Evolutionary conservation across 257 asterid species (phyloP).

Genomic region (Nicotiana sylvestris): DNA sequence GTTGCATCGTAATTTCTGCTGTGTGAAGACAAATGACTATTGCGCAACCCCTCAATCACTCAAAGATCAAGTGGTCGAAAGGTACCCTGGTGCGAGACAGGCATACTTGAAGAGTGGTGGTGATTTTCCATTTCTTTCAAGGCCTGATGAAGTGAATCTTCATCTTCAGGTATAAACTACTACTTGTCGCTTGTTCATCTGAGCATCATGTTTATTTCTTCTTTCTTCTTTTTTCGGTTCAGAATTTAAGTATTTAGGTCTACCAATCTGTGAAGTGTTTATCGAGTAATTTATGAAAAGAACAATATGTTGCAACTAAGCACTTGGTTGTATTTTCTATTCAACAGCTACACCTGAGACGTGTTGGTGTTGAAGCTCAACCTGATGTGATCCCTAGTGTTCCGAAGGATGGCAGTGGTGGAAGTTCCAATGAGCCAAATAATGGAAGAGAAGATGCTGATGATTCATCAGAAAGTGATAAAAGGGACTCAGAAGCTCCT

Average conservation of each 20-base stretch:
- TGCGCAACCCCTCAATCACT: slow-evolving; percentile 81
- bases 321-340: slow-evolving; percentile 10
- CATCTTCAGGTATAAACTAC: slow-evolving; percentile 76
- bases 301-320: neutral
- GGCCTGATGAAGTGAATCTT: slow-evolving; percentile 94
- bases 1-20: slow-evolving; percentile 10
- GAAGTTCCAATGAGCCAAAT: slow-evolving; percentile 62
- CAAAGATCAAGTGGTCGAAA: slow-evolving; percentile 81
- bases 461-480: slow-evolving; percentile 43
- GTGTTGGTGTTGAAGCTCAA: slow-evolving; percentile 81
- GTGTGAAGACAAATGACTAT: slow-evolving; percentile 80
- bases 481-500: slow-evolving; percentile 29
- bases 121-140: slow-evolving; percentile 92
- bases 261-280: neutral
- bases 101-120: slow-evolving; percentile 89
- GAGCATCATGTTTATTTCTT: neutral
- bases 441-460: slow-evolving; percentile 32
- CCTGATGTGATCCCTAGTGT: slow-evolving; percentile 45
- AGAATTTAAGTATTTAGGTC: neutral
- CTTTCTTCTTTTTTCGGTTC: neutral
- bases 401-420: slow-evolving; percentile 49
- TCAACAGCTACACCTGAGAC: slow-evolving; percentile 77
- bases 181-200: neutral
- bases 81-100: slow-evolving; percentile 90
- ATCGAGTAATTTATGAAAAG: neutral